Percentiles rank a stretch among this genome's conserved stretches.
These are phyloP conservation scores for Linum tenue DNA, from an alignment of 345 rosid species.

Conservation along the genomic window DNA sequence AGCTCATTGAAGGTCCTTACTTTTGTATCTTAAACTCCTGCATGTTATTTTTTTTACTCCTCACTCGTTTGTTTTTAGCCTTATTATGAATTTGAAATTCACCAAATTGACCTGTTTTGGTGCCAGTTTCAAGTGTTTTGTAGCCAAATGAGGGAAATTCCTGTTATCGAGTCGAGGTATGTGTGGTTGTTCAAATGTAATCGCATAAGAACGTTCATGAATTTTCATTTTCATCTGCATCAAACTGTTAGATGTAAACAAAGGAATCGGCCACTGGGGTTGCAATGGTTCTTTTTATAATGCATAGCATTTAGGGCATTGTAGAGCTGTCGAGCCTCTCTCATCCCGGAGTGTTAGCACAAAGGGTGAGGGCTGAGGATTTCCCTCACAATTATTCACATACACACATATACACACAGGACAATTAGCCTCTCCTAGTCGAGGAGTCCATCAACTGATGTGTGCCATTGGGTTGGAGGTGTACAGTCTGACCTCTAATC, in stretches of 20 bases:
- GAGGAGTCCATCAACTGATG: neutral
- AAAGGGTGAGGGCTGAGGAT: too few relatives aligned
- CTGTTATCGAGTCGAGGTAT: slow-evolving; percentile 55
- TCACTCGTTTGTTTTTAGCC: neutral
- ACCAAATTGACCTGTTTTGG: neutral
- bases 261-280: too few relatives aligned
- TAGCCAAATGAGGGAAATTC: slow-evolving; percentile 42
- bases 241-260: too few relatives aligned
- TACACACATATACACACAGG: too few relatives aligned
- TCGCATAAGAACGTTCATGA: too few relatives aligned
- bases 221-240: too few relatives aligned
- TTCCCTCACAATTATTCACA: too few relatives aligned
- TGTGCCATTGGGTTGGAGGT: neutral
- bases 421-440: neutral
- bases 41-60: slow-evolving; percentile 1
- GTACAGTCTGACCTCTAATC: neutral
- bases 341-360: too few relatives aligned
- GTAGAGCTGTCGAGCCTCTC: too few relatives aligned
- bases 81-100: neutral
- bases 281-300: too few relatives aligned
- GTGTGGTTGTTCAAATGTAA: neutral
- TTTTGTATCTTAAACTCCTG: neutral
- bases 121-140: slow-evolving; percentile 36
- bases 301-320: too few relatives aligned
- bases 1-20: slow-evolving; percentile 19